Conservation (phyloP, 768 basidiomycete genomes). For the Phylloporus scabripes region DNA sequence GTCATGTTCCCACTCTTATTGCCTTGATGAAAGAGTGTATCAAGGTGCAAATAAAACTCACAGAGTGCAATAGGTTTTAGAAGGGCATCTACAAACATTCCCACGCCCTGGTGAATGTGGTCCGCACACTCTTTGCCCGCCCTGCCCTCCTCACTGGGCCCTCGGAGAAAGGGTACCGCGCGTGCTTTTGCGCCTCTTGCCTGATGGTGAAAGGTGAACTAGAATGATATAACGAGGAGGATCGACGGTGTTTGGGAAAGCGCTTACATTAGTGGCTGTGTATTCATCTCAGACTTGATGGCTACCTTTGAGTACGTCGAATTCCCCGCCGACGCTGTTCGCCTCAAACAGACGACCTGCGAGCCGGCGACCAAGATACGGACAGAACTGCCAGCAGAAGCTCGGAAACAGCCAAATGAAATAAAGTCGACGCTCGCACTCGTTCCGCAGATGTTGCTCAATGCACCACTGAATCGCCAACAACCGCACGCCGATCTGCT, state of each 20-base stretch:
- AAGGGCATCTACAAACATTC: no score
- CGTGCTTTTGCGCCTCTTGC: no score
- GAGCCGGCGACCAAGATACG: not conserved
- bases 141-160: no score
- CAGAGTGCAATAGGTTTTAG: no score
- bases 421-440: not conserved
- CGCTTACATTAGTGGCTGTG: no score
- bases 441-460: not conserved
- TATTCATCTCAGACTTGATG: not conserved
- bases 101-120: no score
- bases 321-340: not conserved
- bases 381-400: no score
- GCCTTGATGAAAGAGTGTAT: not conserved
- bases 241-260: no score
- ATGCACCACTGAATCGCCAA: not conserved
- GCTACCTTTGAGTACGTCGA: not conserved
- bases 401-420: not conserved
- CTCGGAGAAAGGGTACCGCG: no score
- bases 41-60: conserved; percentile 24
- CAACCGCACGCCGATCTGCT: not conserved
- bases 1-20: conserved; percentile 80
- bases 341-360: not conserved
- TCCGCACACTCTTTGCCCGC: no score
- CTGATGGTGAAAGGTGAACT: no score
- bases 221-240: no score